Evolutionary conservation across 768 basidiomycete genomes (phyloP).

Genomic region (Hebeloma cylindrosporum): DNA sequence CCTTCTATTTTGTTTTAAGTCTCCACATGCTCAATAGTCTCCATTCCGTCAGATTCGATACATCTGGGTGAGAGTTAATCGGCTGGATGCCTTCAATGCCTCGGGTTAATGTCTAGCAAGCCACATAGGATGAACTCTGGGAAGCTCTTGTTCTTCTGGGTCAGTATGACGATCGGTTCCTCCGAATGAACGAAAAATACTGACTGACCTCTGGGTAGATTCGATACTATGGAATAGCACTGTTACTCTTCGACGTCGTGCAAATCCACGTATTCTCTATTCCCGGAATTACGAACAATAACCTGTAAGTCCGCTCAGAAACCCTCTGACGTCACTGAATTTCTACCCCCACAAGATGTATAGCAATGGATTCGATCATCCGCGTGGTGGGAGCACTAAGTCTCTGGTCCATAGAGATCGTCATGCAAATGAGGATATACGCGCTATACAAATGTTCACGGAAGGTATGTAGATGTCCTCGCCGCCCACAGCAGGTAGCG

Average conservation of each 20-base stretch:
- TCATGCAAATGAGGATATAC: slow-evolving; percentile 47
- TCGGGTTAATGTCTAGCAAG: slow-evolving; percentile 19
- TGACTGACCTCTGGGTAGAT: slow-evolving; percentile 28
- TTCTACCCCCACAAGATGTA: slow-evolving; percentile 36
- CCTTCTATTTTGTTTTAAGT: neutral
- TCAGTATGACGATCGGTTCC: slow-evolving; percentile 13
- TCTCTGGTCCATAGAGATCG: slow-evolving; percentile 50
- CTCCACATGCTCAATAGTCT: neutral
- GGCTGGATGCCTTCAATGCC: neutral
- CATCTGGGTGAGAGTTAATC: slow-evolving; percentile 35
- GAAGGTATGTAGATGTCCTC: slow-evolving; percentile 23
- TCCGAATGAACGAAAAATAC: neutral
- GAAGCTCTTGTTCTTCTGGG: slow-evolving; percentile 43
- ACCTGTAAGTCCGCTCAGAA: slow-evolving; percentile 30
- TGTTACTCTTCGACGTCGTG: slow-evolving; percentile 41
- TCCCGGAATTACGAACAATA: slow-evolving; percentile 38
- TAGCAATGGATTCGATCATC: slow-evolving; percentile 43
- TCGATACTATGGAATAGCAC: slow-evolving; percentile 44
- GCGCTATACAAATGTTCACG: slow-evolving; percentile 40
- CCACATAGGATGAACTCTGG: slow-evolving; percentile 31
- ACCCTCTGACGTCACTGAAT: neutral
- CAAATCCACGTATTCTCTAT: slow-evolving; percentile 44
- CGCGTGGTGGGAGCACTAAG: slow-evolving; percentile 42
- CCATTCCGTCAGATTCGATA: slow-evolving; percentile 28
- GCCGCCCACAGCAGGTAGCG: neutral